These are phyloP conservation scores for Aspergillus hancockii DNA, from an alignment of 495 filamentous ascomycete genomes.

Conservation along the genomic window DNA sequence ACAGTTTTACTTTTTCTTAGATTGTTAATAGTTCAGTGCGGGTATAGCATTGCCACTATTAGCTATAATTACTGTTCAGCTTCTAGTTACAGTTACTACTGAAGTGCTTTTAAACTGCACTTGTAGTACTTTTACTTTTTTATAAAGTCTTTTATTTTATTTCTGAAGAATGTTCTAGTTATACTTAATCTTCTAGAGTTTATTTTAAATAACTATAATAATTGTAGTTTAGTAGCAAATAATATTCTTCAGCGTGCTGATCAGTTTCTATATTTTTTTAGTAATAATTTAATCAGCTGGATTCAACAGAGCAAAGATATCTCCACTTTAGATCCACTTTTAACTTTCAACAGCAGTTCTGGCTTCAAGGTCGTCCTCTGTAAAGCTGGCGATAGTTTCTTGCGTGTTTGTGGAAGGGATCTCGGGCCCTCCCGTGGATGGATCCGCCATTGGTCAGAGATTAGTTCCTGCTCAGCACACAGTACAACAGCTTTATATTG, in stretches of 20 bases:
- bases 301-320: conserved; percentile 14
- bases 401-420: background rate
- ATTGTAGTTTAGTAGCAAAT: conserved; percentile 13
- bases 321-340: conserved; percentile 15
- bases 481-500: background rate
- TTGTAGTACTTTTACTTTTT: conserved; percentile 19
- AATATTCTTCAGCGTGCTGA: conserved; percentile 16
- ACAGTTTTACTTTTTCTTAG: conserved; percentile 9
- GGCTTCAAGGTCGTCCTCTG: background rate
- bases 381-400: background rate
- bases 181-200: conserved; percentile 24
- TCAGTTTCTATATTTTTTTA: conserved; percentile 22
- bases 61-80: background rate
- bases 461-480: background rate
- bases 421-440: background rate
- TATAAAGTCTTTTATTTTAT: conserved; percentile 8
- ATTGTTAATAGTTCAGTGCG: conserved; percentile 1
- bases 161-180: conserved; percentile 15
- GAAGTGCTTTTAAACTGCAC: conserved; percentile 9
- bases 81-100: conserved; percentile 8
- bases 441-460: background rate
- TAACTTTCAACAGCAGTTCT: background rate
- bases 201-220: conserved; percentile 13
- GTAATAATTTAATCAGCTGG: conserved; percentile 21
- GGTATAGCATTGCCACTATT: background rate